Base-by-base conservation (phyloP, 1,284 basidiomycete species). In the Papiliotrema nemorosa region DNA sequence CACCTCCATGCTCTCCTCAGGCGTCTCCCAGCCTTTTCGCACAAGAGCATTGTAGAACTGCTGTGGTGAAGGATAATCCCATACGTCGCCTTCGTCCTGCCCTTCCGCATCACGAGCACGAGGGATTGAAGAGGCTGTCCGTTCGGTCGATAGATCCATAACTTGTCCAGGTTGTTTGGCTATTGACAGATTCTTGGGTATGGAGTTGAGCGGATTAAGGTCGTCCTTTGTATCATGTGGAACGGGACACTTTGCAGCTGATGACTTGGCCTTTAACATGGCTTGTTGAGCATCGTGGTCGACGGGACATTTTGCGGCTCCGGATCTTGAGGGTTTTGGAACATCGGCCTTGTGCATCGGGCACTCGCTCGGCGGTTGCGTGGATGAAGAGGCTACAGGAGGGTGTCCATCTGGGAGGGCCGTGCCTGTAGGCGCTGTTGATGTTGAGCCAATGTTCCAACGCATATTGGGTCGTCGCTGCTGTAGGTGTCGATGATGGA, bases 1-100 rank as follows among this genome's bases (percentile, higher is more conserved):
- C 41, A 85, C 90, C 71, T 94, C 92, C 36, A 98, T 84, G 70
- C 91, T 87, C 67, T 97, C 91, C 74, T 96, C 93, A 0, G 92
- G 91, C 3, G 96, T 96, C 75, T 96, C 92, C 90, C 89, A 93
- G 1, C 96, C 96, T 71, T 99, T 99, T 59, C 93, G 80, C 14
- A 90, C 89, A 6, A 99, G 81, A 0, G 96, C 96, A 70, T 97
- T 97, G 75, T 98, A 94, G 72, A 98, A 98, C 72, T 98, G 94
- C 76, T 98, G 93, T 2, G 94, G 91, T 5, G 89, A 93, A 1
- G 96, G 96, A 74, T 99, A 99, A 67, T 97, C 93, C 96, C 96
- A 98, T 43, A 64, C 60, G 20, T 76, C 75, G 13, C 68, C 69
- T 16, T 70, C 67, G 18, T 63, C 64, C 13, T 57, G 62, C 16